These are phyloP conservation scores for Porphyrellus cyaneotinctus DNA, from an alignment of 768 basidiomycete genomes.

Conservation along the genomic window DNA sequence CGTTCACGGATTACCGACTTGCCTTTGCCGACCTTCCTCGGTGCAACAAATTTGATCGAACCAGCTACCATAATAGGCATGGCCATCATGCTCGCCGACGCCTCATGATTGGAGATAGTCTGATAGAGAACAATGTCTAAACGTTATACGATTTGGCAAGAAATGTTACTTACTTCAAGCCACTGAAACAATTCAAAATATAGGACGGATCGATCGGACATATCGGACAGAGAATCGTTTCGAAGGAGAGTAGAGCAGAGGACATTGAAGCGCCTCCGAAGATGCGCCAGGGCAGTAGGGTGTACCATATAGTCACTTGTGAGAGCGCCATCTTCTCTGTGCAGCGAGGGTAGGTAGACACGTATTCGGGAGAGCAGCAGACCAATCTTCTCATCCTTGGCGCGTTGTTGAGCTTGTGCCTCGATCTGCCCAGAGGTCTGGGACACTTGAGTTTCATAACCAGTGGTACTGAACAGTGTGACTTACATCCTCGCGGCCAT, in stretches of 20 bases:
- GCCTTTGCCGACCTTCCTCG: constrained; percentile 47
- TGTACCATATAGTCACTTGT: constrained; percentile 91
- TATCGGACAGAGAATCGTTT: constrained; percentile 91
- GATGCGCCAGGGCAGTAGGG: constrained; percentile 87
- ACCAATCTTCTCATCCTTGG: constrained; percentile 72
- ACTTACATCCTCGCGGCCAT: constrained; percentile 80
- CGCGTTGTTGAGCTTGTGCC: constrained; percentile 67
- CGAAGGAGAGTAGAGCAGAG: constrained; percentile 81
- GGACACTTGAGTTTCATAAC: constrained; percentile 4
- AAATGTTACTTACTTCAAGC: constrained; percentile 63
- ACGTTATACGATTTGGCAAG: neutral
- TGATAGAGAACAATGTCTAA: constrained; percentile 29
- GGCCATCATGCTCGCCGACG: constrained; percentile 91
- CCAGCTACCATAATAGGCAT: constrained; percentile 92
- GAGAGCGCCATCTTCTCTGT: constrained; percentile 68
- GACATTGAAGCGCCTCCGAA: constrained; percentile 86
- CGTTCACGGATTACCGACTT: constrained; percentile 67
- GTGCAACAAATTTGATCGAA: constrained; percentile 58
- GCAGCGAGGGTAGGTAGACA: constrained; percentile 78
- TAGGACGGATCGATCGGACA: constrained; percentile 81
- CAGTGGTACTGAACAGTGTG: neutral
- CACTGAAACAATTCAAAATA: constrained; percentile 91
- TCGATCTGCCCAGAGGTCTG: constrained; percentile 79
- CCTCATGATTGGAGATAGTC: constrained; percentile 93
- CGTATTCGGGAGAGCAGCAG: constrained; percentile 66